Percentiles rank a stretch among this genome's conserved stretches.
These are phyloP conservation scores for Trichoderma koningii DNA, from an alignment of 2,329 filamentous ascomycete species.

Conservation along the genomic window DNA sequence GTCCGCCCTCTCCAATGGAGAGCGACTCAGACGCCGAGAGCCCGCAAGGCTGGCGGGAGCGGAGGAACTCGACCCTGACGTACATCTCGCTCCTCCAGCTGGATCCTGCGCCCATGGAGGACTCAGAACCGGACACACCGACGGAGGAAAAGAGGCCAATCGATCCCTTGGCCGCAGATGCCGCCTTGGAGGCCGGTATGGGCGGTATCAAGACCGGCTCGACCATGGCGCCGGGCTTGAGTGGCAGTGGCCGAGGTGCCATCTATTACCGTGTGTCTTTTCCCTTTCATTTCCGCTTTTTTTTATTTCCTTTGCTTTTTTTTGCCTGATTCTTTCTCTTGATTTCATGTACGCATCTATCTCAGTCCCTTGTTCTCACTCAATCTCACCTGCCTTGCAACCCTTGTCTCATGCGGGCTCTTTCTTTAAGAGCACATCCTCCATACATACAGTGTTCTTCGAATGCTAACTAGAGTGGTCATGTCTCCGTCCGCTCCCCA, in stretches of 20 bases:
- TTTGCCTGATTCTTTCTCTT: neutral
- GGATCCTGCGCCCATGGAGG: slow-evolving; percentile 78
- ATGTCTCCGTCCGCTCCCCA: slow-evolving; percentile 12
- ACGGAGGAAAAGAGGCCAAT: slow-evolving; percentile 23
- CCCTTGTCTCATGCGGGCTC: neutral
- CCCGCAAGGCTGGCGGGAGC: slow-evolving; percentile 30
- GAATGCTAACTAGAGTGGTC: slow-evolving; percentile 12
- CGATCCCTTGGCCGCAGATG: slow-evolving; percentile 35
- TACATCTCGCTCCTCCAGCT: slow-evolving; percentile 71
- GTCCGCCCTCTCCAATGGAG: slow-evolving; percentile 17
- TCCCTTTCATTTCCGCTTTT: neutral
- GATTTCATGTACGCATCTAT: neutral
- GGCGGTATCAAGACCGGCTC: slow-evolving; percentile 47
- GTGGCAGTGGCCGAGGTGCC: slow-evolving; percentile 61
- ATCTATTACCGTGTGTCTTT: slow-evolving; percentile 72
- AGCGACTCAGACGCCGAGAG: slow-evolving; percentile 21
- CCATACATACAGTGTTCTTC: neutral
- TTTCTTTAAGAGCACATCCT: neutral
- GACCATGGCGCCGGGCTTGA: slow-evolving; percentile 57
- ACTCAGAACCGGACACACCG: slow-evolving; percentile 46
- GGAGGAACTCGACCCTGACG: slow-evolving; percentile 54
- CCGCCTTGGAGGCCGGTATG: slow-evolving; percentile 36
- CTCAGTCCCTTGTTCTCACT: neutral
- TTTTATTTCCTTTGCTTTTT: neutral
- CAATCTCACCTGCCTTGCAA: neutral